These are phyloP conservation scores for Solanum raphanifolium DNA, from an alignment of 257 asterid species.

Conservation along the genomic window DNA sequence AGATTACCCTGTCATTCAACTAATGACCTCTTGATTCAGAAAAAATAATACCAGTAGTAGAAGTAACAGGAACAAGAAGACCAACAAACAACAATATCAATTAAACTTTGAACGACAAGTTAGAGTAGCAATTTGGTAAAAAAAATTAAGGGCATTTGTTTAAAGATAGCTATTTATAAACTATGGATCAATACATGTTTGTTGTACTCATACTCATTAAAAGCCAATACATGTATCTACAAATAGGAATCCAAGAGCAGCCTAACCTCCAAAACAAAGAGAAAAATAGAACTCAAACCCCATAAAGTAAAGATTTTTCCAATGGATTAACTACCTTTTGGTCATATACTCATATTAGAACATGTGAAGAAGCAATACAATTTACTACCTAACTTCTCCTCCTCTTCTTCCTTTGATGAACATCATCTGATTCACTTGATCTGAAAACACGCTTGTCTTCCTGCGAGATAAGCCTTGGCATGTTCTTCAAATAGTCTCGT, in stretches of 20 bases:
- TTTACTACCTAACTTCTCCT: too few relatives aligned
- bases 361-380: too few relatives aligned
- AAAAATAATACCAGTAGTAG: neutral
- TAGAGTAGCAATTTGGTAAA: neutral
- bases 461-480: neutral
- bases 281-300: neutral
- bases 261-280: neutral
- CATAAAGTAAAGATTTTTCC: neutral
- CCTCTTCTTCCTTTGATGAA: too few relatives aligned
- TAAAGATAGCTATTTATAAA: neutral
- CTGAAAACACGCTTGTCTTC: too few relatives aligned
- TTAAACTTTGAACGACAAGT: neutral
- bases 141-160: neutral
- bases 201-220: neutral
- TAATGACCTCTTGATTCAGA: neutral
- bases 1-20: accelerated
- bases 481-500: neutral
- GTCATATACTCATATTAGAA: too few relatives aligned
- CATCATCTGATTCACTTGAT: too few relatives aligned
- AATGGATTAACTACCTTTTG: neutral
- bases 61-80: neutral
- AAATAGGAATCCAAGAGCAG: neutral
- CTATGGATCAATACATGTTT: neutral
- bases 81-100: neutral
- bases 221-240: too few relatives aligned